Evolutionary conservation across 108 stramenopile species (phyloP).

Genomic region (Licmophora abbreviata): DNA sequence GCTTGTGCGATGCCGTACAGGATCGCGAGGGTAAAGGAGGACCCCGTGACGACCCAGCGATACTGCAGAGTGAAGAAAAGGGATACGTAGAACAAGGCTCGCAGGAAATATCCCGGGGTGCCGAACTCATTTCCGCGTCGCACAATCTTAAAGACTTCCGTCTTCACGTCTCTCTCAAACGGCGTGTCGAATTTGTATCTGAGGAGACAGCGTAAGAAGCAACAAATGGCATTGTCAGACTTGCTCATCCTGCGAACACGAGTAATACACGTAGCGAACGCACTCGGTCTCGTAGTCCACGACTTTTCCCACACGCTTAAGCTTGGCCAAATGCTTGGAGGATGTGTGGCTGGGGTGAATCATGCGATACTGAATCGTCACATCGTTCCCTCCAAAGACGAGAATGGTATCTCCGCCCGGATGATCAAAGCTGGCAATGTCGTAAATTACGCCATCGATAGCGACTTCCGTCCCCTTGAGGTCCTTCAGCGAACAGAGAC

Average conservation of each 20-base stretch:
- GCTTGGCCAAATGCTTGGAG: constrained; percentile 78
- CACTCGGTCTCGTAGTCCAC: constrained; percentile 46
- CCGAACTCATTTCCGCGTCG: constrained; percentile 79
- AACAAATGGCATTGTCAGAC: neutral
- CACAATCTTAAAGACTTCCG: constrained; percentile 85
- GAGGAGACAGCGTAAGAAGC: too few species aligned
- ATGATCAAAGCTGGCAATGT: constrained; percentile 64
- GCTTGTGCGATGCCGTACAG: constrained; percentile 68
- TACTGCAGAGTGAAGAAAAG: constrained; percentile 62
- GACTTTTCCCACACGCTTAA: constrained; percentile 67
- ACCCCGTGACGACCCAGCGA: constrained; percentile 36
- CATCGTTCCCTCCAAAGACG: constrained; percentile 86
- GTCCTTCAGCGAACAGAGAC: too few species aligned
- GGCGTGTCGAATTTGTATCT: constrained; percentile 77
- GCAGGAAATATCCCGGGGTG: constrained; percentile 59
- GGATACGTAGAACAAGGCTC: constrained; percentile 55
- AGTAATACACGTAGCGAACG: constrained; percentile 1
- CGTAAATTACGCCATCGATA: constrained; percentile 75
- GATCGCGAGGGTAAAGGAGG: constrained; percentile 54
- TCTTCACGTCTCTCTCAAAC: constrained; percentile 80
- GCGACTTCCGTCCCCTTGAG: constrained; percentile 47
- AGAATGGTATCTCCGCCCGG: constrained; percentile 76
- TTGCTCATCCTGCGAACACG: neutral
- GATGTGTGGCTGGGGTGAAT: constrained; percentile 84
- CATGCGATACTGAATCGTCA: constrained; percentile 85